Base-by-base conservation (phyloP, 768 basidiomycete species). In the Porpolomopsis calyptriformis region DNA sequence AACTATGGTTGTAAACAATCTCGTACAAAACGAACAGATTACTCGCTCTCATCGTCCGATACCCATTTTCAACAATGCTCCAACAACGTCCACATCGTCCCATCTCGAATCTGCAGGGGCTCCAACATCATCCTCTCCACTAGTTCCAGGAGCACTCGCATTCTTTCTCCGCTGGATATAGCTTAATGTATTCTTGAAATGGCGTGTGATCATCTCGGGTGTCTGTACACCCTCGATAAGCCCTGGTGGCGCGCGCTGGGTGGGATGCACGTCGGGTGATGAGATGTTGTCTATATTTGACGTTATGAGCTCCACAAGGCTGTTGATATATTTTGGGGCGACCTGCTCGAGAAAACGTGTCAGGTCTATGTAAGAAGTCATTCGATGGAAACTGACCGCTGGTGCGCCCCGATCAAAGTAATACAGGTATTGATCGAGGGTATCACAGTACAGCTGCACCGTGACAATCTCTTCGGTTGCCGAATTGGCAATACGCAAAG, bases 381-480 rank as follows among this genome's bases (percentile, higher is more conserved):
- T 2, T 23, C 37, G 35, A 8, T 18, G 7, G 14, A 11, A 4
- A 72, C 86, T 60, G 58, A 97, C 94, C 16, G 89, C 90, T 45
- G 90, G 80, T 20, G 92, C 89, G 39, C 85, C 86, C 38, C 82
- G 88, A 56, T 99, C 94, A 45, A 97, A 83, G 65, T 96, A 98
- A 63, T 91, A 97, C 33, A 97, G 67, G 62, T 98, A 98, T 57
- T 85, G 86, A 60, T 99, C 94, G 25, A 99, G 77, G 10, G 94
- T 90, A 61, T 97, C 91, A 53, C 89, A 90, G 60, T 97, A 98
- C 6, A 98, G 71, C 59, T 97, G 94, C 2, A 97, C 84, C 2
- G 89, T 97, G 31, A 96, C 88, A 51, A 98, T 87, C 57, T 97
- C 93, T 63, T 98, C 96, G 44, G 91, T 93, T 20, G 89, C 89